These are phyloP conservation scores for Chlorociboria aeruginascens DNA, from an alignment of 495 filamentous ascomycete genomes.

Conservation along the genomic window DNA sequence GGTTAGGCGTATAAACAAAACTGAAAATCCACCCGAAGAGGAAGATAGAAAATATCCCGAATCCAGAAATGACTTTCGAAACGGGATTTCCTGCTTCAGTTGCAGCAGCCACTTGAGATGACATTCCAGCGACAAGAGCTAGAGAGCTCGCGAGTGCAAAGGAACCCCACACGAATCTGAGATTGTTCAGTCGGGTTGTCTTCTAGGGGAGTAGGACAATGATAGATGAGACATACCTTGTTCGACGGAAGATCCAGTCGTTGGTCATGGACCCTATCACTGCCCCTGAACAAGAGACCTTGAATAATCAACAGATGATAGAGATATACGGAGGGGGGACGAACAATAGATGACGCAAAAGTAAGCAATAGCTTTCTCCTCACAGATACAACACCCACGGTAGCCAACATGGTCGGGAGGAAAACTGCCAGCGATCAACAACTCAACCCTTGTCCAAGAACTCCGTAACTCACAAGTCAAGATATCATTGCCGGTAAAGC, in stretches of 20 bases:
- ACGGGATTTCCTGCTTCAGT: not conserved
- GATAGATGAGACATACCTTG: not conserved
- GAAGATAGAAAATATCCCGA: slow-evolving; percentile 1
- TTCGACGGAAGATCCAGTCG: not conserved
- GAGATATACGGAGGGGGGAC: not conserved
- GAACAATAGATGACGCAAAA: slow-evolving; percentile 1
- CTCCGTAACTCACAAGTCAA: slow-evolving; percentile 1
- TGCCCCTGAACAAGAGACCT: slow-evolving; percentile 2
- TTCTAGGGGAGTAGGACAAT: not conserved
- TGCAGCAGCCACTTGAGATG: slow-evolving; percentile 1
- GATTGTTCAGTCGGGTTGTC: not conserved
- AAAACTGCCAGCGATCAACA: not conserved
- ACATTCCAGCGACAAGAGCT: slow-evolving; percentile 1
- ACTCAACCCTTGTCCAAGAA: not conserved
- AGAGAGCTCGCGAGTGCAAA: not conserved
- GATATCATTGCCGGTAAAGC: not conserved
- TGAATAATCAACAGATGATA: not conserved
- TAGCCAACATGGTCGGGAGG: slow-evolving; percentile 1
- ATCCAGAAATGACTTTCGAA: slow-evolving; percentile 1
- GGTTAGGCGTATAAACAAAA: slow-evolving; percentile 4
- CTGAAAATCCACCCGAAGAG: slow-evolving; percentile 5
- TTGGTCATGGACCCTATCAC: slow-evolving; percentile 1
- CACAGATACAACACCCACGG: not conserved
- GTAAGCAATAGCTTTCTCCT: slow-evolving; percentile 1
- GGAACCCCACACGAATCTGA: slow-evolving; percentile 1